These are phyloP conservation scores for Podosphaera aphanis DNA, from an alignment of 2,329 filamentous ascomycete species.

Conservation along the genomic window DNA sequence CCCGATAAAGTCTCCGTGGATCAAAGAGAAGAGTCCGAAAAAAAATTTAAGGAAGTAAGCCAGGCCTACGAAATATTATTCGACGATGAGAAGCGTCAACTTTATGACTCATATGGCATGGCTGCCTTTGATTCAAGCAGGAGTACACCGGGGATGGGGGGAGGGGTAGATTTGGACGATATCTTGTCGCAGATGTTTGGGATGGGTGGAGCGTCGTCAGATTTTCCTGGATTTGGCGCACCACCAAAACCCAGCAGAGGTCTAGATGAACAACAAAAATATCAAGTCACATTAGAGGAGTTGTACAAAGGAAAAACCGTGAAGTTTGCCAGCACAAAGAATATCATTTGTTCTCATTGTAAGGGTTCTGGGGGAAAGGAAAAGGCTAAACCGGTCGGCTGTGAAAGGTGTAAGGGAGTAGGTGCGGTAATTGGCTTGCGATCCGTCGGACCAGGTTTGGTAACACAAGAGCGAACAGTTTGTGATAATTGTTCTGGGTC, in stretches of 20 bases:
- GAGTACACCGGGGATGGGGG: slow-evolving; percentile 33
- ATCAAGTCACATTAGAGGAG: slow-evolving; percentile 79
- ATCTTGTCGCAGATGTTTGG: slow-evolving; percentile 79
- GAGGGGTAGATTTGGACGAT: slow-evolving; percentile 72
- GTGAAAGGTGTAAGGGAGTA: slow-evolving; percentile 61
- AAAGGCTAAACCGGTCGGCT: slow-evolving; percentile 63
- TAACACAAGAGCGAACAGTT: slow-evolving; percentile 54
- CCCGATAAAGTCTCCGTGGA: slow-evolving; percentile 87
- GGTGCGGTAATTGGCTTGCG: slow-evolving; percentile 57
- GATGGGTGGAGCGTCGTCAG: slow-evolving; percentile 20
- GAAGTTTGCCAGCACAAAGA: slow-evolving; percentile 88
- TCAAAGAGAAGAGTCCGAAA: slow-evolving; percentile 63
- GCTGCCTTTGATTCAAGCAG: slow-evolving; percentile 64
- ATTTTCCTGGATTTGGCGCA: slow-evolving; percentile 17
- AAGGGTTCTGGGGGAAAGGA: slow-evolving; percentile 80
- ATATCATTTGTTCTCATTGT: slow-evolving; percentile 68
- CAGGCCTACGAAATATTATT: slow-evolving; percentile 94
- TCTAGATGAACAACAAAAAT: slow-evolving; percentile 68
- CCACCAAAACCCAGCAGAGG: slow-evolving; percentile 45
- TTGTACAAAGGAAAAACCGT: slow-evolving; percentile 97
- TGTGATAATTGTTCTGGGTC: slow-evolving; percentile 69
- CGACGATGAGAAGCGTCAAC: slow-evolving; percentile 76
- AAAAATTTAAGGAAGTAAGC: slow-evolving; percentile 77
- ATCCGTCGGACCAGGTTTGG: slow-evolving; percentile 66
- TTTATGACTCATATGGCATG: slow-evolving; percentile 94